phyloP scores from a whole-genome alignment of 2,329 filamentous ascomycete species.

The Sporothrix mexicana region DNA sequence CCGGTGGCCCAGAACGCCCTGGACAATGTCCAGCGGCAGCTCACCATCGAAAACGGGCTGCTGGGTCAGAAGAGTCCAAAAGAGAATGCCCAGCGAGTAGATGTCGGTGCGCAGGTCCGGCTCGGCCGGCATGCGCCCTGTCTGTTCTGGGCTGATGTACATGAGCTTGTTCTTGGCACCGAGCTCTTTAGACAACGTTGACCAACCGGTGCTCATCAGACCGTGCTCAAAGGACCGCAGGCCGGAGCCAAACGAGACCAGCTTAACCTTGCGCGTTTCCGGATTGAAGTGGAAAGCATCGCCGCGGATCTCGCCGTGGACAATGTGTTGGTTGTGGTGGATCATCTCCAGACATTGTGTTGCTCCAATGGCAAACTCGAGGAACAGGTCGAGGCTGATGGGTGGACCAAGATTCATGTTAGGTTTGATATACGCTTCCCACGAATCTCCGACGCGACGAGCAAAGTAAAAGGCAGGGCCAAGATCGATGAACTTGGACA shows the following conservation, averaged over 20 bases:
- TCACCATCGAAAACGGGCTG: slow-evolving; percentile 79
- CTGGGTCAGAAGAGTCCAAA: slow-evolving; percentile 84
- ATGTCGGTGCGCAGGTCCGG: slow-evolving; percentile 93
- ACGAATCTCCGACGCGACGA: slow-evolving; percentile 58
- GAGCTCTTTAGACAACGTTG: slow-evolving; percentile 77
- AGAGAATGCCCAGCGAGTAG: slow-evolving; percentile 86
- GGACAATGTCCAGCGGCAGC: slow-evolving; percentile 86
- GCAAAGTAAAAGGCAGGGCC: slow-evolving; percentile 74
- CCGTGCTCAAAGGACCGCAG: slow-evolving; percentile 89
- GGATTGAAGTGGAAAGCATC: slow-evolving; percentile 89
- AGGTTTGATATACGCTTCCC: slow-evolving; percentile 51
- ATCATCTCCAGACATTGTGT: slow-evolving; percentile 85
- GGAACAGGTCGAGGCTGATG: slow-evolving; percentile 75
- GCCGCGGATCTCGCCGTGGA: slow-evolving; percentile 88
- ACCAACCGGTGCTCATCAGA: slow-evolving; percentile 85
- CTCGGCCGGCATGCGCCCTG: slow-evolving; percentile 88
- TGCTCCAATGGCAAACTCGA: slow-evolving; percentile 90
- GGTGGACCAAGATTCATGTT: slow-evolving; percentile 59
- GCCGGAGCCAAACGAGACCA: slow-evolving; percentile 86
- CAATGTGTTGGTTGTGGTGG: slow-evolving; percentile 84
- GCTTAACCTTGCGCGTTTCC: slow-evolving; percentile 72
- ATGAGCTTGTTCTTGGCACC: slow-evolving; percentile 88
- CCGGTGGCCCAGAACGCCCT: slow-evolving; percentile 80
- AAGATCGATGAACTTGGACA: slow-evolving; percentile 74
- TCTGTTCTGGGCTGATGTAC: slow-evolving; percentile 94